Evolutionary conservation across 1,284 basidiomycete genomes (phyloP).

Genomic region (Rhodotorula sp.): DNA sequence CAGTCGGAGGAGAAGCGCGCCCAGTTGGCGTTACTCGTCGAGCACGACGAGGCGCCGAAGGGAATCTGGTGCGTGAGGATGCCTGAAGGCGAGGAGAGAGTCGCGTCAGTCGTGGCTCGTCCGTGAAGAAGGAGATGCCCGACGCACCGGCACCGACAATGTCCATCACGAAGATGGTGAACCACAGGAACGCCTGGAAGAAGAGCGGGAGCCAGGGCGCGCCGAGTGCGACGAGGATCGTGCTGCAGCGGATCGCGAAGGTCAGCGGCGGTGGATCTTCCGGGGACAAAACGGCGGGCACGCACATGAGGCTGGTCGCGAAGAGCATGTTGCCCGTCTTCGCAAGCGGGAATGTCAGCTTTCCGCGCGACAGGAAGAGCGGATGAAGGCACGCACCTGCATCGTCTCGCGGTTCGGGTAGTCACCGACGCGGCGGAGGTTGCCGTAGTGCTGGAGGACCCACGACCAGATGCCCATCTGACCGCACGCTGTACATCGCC

Average conservation of each 20-base stretch:
- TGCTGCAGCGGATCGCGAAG: constrained; percentile 1
- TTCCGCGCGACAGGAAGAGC: not conserved
- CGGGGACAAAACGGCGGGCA: not conserved
- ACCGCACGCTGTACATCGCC: not conserved
- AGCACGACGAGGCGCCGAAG: constrained; percentile 7
- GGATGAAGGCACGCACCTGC: not conserved
- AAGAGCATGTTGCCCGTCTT: constrained; percentile 2
- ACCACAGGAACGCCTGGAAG: constrained; percentile 29
- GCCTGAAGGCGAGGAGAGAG: not conserved
- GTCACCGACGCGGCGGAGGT: constrained; percentile 4
- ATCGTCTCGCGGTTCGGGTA: constrained; percentile 22
- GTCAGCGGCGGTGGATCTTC: not conserved
- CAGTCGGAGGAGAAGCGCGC: not conserved
- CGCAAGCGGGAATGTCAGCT: not conserved
- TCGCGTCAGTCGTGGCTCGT: not conserved
- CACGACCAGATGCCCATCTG: no score
- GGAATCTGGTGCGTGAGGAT: constrained; percentile 22
- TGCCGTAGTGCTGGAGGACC: constrained; percentile 7
- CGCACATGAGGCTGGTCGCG: constrained; percentile 3
- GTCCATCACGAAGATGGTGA: constrained; percentile 10
- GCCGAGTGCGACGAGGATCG: constrained; percentile 18
- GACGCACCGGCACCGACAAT: not conserved
- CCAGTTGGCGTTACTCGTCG: constrained; percentile 9
- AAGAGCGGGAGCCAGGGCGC: constrained; percentile 13
- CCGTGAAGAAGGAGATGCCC: not conserved